phyloP scores from a whole-genome alignment of 2,329 filamentous ascomycete genomes.

The Teratosphaeria destructans region DNA sequence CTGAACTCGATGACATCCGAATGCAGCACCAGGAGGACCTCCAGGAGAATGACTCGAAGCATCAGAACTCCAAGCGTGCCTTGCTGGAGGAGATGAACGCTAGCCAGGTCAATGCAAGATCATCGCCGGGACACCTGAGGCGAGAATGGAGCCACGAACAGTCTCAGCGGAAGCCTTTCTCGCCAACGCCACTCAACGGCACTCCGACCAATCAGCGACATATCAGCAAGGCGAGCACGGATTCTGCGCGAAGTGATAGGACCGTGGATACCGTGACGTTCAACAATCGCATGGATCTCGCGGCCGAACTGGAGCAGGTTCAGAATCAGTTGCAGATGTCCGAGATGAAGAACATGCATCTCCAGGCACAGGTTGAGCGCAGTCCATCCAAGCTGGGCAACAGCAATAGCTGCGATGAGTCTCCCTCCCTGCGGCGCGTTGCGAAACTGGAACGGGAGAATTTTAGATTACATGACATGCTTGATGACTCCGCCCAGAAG shows the following conservation, averaged over 20 bases:
- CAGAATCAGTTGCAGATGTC: constrained; percentile 90
- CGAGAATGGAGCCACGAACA: constrained; percentile 41
- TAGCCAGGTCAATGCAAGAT: constrained; percentile 62
- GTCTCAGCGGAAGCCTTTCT: constrained; percentile 53
- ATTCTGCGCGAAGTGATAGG: constrained; percentile 74
- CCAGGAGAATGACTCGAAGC: constrained; percentile 51
- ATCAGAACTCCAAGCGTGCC: constrained; percentile 57
- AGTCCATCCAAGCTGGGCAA: constrained; percentile 44
- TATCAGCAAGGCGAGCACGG: constrained; percentile 55
- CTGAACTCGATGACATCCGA: constrained; percentile 68
- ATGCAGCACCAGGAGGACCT: constrained; percentile 62
- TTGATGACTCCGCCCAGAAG: constrained; percentile 89
- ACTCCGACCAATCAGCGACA: constrained; percentile 65
- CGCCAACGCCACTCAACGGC: constrained; percentile 40
- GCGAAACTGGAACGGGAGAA: constrained; percentile 91
- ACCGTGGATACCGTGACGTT: constrained; percentile 75
- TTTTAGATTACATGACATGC: constrained; percentile 80
- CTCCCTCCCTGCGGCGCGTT: constrained; percentile 67
- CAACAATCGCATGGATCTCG: constrained; percentile 83
- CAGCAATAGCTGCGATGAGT: constrained; percentile 57
- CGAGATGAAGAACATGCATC: constrained; percentile 89
- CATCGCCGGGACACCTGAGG: constrained; percentile 63
- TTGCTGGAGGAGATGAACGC: constrained; percentile 79
- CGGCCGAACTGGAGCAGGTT: constrained; percentile 79
- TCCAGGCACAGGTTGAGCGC: constrained; percentile 76